These are phyloP conservation scores for Cochlearia excelsa DNA, from an alignment of 345 rosid species.

Conservation along the genomic window DNA sequence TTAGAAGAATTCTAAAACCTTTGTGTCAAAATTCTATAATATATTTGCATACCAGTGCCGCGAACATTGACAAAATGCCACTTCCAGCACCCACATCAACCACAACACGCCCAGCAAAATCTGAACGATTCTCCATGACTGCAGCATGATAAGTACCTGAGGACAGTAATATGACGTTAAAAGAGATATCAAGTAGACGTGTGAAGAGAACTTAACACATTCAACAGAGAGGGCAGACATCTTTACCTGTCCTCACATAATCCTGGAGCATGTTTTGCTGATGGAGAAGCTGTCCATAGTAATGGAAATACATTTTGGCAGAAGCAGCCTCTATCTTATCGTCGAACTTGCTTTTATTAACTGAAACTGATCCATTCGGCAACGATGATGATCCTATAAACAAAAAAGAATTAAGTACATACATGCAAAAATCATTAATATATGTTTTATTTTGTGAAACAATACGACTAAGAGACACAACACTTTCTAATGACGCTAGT, in stretches of 20 bases:
- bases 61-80: constrained; percentile 94
- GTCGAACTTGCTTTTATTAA: constrained; percentile 74
- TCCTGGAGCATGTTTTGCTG: constrained; percentile 99
- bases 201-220: constrained; percentile 2
- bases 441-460: no score
- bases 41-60: constrained; percentile 72
- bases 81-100: constrained; percentile 99
- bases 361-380: constrained; percentile 52
- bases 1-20: neutral
- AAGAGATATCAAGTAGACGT: constrained; percentile 1
- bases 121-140: constrained; percentile 86
- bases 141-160: constrained; percentile 98
- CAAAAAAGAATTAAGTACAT: constrained; percentile 2
- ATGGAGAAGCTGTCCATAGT: constrained; percentile 91
- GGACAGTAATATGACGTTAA: constrained; percentile 16
- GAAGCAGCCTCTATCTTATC: constrained; percentile 85
- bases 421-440: neutral
- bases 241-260: constrained; percentile 95
- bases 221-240: constrained; percentile 10
- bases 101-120: constrained; percentile 85
- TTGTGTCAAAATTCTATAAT: neutral
- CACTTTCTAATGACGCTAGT: no score
- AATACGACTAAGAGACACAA: no score
- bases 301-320: constrained; percentile 98
- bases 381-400: constrained; percentile 42